phyloP scores from a whole-genome alignment of 2,329 filamentous ascomycete genomes.

The Diaporthe ampelina region DNA sequence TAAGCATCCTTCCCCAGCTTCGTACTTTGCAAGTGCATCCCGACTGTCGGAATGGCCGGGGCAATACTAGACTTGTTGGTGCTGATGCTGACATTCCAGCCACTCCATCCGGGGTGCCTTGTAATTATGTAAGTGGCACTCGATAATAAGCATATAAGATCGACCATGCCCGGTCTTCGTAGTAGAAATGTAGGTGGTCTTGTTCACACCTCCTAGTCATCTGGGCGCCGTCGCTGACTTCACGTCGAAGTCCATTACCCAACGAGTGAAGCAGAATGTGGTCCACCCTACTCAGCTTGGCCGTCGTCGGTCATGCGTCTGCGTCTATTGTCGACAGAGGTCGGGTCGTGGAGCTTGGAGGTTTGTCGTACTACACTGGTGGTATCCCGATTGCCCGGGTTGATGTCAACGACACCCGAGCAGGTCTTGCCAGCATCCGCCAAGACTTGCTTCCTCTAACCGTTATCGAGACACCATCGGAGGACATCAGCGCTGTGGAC shows the following conservation, averaged over 20 bases:
- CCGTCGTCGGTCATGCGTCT: neutral
- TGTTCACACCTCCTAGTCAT: neutral
- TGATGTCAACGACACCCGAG: constrained; percentile 1
- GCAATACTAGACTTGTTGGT: neutral
- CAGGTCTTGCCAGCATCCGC: neutral
- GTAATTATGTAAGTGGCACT: neutral
- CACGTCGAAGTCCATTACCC: neutral
- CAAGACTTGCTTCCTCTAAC: constrained; percentile 36
- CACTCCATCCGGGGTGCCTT: neutral
- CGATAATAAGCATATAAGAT: neutral
- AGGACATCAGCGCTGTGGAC: neutral
- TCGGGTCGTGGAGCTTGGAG: constrained; percentile 2
- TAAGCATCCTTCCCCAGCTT: neutral
- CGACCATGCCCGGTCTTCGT: neutral
- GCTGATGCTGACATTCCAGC: neutral
- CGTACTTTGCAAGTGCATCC: neutral
- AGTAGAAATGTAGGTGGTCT: neutral
- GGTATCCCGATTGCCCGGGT: constrained; percentile 33
- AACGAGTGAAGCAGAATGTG: constrained; percentile 2
- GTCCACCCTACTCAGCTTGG: neutral
- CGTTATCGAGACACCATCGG: constrained; percentile 14
- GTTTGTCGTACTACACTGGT: constrained; percentile 36
- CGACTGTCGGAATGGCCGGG: neutral
- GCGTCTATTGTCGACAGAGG: neutral
- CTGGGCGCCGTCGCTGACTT: neutral